phyloP scores from a whole-genome alignment of 169 alveolate genomes.

The Cryptosporidium baileyi region DNA sequence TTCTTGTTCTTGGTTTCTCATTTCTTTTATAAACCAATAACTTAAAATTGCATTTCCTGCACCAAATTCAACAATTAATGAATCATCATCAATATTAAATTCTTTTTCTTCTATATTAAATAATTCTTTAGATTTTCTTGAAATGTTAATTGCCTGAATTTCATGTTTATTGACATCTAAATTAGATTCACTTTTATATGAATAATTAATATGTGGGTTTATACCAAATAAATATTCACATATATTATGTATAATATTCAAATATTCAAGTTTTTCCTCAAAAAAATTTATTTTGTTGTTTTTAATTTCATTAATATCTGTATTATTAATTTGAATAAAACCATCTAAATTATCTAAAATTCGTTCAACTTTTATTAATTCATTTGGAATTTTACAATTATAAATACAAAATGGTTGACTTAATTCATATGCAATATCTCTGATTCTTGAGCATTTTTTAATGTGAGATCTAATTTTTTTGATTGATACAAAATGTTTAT shows the following conservation, averaged over 20 bases:
- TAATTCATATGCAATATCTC: constrained; percentile 66
- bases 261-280: constrained; percentile 14
- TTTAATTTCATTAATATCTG: not conserved
- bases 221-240: not conserved
- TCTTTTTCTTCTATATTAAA: not conserved
- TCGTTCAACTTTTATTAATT: not conserved
- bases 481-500: constrained; percentile 26
- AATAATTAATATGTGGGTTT: constrained; percentile 20
- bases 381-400: not conserved
- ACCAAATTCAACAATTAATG: constrained; percentile 48
- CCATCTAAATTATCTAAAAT: not conserved
- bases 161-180: constrained; percentile 15
- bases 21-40: constrained; percentile 49
- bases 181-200: not conserved
- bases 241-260: not conserved
- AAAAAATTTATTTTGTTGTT: not conserved
- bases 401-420: constrained; percentile 54
- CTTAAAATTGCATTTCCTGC: constrained; percentile 67
- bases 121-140: not conserved
- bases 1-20: not conserved
- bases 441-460: constrained; percentile 48
- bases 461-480: constrained; percentile 40
- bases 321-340: not conserved
- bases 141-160: constrained; percentile 27
- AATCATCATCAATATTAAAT: not conserved